Evolutionary conservation across 495 filamentous ascomycete species (phyloP), one percentile per base, ranked within the genome.

Genomic region (Lophiostoma macrostomum): DNA sequence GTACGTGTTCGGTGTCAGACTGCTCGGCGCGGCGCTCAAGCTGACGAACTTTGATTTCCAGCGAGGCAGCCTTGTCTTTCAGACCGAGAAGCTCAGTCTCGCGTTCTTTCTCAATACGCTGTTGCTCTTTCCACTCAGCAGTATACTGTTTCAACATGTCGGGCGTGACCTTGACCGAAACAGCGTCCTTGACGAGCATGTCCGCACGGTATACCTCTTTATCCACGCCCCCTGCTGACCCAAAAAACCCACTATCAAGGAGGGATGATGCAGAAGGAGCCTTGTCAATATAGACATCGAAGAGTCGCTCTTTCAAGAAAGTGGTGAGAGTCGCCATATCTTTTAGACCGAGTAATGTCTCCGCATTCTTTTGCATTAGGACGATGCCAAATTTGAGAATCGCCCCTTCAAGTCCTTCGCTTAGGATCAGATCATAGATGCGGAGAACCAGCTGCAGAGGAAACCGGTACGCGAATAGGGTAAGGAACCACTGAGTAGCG

Each of bases 401-500:
- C 0, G 85, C 83, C 29, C 83, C 86, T 50, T 91, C 91, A 13
- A 99, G 74, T 2, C 93, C 93, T 71, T 99, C 93, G 60, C 90
- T 91, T 28, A 99, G 80, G 35, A 99, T 90, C 27, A 99, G 77
- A 69, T 99, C 93, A 71, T 97, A 97, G 27, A 99, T 90, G 42
- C 93, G 87, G 43, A 99, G 80, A 18, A 97, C 93, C 1, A 99
- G 80, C 65, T 99, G 93, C 7, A 99, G 76, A 11, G 93, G 93
- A 69, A 99, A 99, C 38, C 95, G 86, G 69, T 99, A 97, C 13
- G 93, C 91, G 64, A 99, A 99, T n/a, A 99, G 79, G 5, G 93
- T 99, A 35, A 99, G 81, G 69, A 97, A 97, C 93, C 93, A 99
- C 67, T 97, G 93, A 0, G 93, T 97, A 35, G 93, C 93, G 66